Evolutionary conservation across 441 rosid genomes (phyloP).

Genomic region (Pelargonium myrrhifolium): DNA sequence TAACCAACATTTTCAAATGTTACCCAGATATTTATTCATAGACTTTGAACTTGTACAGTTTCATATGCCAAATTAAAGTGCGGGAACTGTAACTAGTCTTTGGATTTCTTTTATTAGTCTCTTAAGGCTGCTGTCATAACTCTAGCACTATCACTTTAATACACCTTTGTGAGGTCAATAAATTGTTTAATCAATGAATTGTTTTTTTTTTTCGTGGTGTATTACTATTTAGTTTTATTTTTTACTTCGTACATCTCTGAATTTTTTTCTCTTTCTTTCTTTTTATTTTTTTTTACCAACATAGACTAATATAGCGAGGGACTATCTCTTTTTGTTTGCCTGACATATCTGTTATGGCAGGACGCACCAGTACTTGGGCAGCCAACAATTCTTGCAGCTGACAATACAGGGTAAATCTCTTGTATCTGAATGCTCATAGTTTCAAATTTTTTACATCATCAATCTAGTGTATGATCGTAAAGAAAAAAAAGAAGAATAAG

Average conservation of each 20-base stretch:
- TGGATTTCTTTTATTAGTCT: not conserved
- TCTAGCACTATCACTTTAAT: not conserved
- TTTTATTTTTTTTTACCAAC: not conserved
- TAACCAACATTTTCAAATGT: not conserved
- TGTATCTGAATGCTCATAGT: conserved; percentile 9
- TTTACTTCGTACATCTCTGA: not conserved
- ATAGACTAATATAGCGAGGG: not conserved
- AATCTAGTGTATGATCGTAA: not conserved
- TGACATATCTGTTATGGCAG: conserved; percentile 42
- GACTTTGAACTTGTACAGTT: not conserved
- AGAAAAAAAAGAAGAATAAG: not conserved
- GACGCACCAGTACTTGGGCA: conserved; percentile 86
- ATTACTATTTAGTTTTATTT: not conserved
- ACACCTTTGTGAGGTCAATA: not conserved
- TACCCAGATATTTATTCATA: not conserved
- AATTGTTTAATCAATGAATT: not conserved
- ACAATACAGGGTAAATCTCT: conserved; percentile 56
- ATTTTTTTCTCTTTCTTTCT: not conserved
- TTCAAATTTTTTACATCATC: not conserved
- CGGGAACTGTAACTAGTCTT: not conserved
- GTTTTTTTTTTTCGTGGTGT: not conserved
- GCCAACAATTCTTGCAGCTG: conserved; percentile 55
- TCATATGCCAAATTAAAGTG: not conserved
- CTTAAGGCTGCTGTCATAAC: not conserved
- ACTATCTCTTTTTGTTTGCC: conserved; percentile 13